Base-by-base conservation (phyloP, 2,329 filamentous ascomycete species). In the Fusarium tricinctum region DNA sequence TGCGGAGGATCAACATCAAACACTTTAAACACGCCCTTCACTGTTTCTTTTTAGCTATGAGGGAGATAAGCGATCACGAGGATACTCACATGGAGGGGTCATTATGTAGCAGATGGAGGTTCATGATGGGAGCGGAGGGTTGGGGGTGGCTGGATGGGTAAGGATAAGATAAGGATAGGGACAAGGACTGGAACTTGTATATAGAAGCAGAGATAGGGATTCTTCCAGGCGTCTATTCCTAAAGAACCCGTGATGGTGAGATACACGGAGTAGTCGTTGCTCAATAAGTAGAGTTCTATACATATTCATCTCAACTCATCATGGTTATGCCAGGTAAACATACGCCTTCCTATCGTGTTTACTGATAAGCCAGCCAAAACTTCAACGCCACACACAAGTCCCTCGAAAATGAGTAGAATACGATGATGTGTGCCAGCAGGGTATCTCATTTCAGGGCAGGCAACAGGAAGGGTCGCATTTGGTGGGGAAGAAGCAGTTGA, bases 11-110 rank as follows among this genome's bases (percentile, higher is more conserved):
- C 42, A 66, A 32, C 46, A 28, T 19, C 22, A 44, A 44, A 23
- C 55, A 47, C 30, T 30, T 30, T 12, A 7, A 8, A 33, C 30
- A 15, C 30, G 28, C 10, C 47, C 32, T 39, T 47, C 32, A 46
- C 19, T 40, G 30, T 23, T 46, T 22, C 28, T 26, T 38, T 14
- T 63, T 23, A 10, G 23, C 39, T 42, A 23, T 17, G 40, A 42
- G 23, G 48, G 39, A 66, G 62, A 69, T 69, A 66, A 61, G 48
- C 65, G 44, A 62, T 51, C 56, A 68, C 40, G 52, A 67, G 52
- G 19, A 20, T 58, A 26, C 46, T 63, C 65, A 59, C 42, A 59
- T 47, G 45, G 50, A 63, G 32, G 32, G 40, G 30, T 17, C 22
- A 28, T 57, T 12, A 20, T 47, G 40, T 23, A 10, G 22, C 40